Evolutionary conservation across 176 grass and related monocot species (phyloP).

Genomic region (Phoenix dactylifera): DNA sequence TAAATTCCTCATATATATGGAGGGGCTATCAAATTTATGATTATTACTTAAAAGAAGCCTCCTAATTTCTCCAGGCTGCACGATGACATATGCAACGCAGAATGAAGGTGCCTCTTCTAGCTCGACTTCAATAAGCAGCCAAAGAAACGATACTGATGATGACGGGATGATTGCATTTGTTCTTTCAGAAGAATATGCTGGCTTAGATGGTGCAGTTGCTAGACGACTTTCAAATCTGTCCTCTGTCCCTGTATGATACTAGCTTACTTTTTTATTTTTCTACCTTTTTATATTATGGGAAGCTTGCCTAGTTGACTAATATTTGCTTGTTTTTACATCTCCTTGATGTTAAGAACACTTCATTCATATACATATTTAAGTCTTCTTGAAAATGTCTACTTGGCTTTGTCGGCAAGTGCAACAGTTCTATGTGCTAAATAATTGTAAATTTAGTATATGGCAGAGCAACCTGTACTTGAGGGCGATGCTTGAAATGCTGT

Average conservation of each 20-base stretch:
- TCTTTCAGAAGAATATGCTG: slow-evolving; percentile 90
- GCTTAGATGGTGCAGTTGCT: slow-evolving; percentile 82
- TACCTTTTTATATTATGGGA: too few species aligned
- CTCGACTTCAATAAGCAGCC: slow-evolving; percentile 56
- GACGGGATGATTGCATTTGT: slow-evolving; percentile 94
- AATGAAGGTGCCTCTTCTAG: slow-evolving; percentile 68
- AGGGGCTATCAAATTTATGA: too few species aligned
- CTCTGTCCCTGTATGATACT: slow-evolving; percentile 68
- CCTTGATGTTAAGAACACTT: slow-evolving; percentile 3
- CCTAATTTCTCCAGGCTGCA: slow-evolving; percentile 2
- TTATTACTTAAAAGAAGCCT: not conserved
- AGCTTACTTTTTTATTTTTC: not conserved
- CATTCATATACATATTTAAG: not conserved
- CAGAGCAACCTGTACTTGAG: too few species aligned
- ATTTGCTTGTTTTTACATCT: slow-evolving; percentile 11
- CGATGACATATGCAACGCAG: slow-evolving; percentile 35
- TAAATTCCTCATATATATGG: too few species aligned
- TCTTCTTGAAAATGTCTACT: too few species aligned
- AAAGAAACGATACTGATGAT: slow-evolving; percentile 53
- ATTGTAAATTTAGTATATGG: too few species aligned
- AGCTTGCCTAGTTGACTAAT: not conserved
- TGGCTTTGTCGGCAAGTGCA: too few species aligned
- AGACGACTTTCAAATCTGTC: slow-evolving; percentile 81
- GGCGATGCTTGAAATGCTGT: too few species aligned
- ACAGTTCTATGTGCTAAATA: too few species aligned